These are phyloP conservation scores for Xanthoparmelia taractica DNA, from an alignment of 495 filamentous ascomycete species.

Conservation along the genomic window DNA sequence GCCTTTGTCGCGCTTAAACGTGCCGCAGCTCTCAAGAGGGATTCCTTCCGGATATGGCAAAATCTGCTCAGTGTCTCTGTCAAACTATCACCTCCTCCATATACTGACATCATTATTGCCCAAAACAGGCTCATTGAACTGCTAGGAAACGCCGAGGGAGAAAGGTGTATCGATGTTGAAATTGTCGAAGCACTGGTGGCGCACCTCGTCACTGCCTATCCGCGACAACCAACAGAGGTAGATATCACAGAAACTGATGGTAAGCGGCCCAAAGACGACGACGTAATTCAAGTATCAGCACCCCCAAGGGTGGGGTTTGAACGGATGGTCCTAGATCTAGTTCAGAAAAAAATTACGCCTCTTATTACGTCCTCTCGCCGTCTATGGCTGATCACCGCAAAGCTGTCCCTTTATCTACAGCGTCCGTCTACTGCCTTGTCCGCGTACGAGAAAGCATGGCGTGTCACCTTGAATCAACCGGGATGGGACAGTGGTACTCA, in stretches of 20 bases:
- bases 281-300: constrained; percentile 23
- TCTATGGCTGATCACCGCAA: constrained; percentile 66
- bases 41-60: constrained; percentile 88
- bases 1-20: constrained; percentile 77
- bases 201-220: constrained; percentile 49
- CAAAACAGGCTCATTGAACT: constrained; percentile 68
- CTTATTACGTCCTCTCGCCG: constrained; percentile 72
- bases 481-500: constrained; percentile 30
- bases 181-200: constrained; percentile 64
- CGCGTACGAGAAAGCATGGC: constrained; percentile 83
- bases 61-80: constrained; percentile 83
- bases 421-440: constrained; percentile 64
- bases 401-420: constrained; percentile 60
- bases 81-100: constrained; percentile 66
- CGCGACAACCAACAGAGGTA: constrained; percentile 24
- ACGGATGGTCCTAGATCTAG: constrained; percentile 55
- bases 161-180: constrained; percentile 67
- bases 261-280: constrained; percentile 19
- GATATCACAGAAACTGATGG: constrained; percentile 14
- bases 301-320: constrained; percentile 28
- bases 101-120: constrained; percentile 64
- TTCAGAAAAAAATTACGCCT: constrained; percentile 65
- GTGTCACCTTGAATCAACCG: constrained; percentile 49
- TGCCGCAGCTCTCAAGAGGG: constrained; percentile 70
- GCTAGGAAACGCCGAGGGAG: constrained; percentile 56